phyloP scores from a whole-genome alignment of 202 grass and related monocot genomes.

The Zoysia matrella region DNA sequence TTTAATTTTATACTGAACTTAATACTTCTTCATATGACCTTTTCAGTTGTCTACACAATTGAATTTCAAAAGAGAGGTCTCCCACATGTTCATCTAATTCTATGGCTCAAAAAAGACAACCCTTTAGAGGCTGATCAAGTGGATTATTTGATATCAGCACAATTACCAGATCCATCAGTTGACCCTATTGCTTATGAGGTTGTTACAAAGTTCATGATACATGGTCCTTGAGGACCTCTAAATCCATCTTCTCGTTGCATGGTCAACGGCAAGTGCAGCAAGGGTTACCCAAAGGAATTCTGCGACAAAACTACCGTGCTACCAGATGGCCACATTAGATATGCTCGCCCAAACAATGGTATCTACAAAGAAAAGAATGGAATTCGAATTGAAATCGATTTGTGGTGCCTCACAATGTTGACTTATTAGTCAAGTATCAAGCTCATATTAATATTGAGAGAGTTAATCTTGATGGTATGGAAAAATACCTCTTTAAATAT shows the following conservation, averaged over 20 bases:
- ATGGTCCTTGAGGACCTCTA: not conserved
- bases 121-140: not conserved
- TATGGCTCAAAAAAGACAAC: not conserved
- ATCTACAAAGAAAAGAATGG: not conserved
- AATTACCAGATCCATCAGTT: too few species aligned
- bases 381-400: not conserved
- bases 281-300: slow-evolving; percentile 34
- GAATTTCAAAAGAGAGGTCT: not conserved
- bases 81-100: slow-evolving; percentile 1
- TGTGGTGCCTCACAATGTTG: too few species aligned
- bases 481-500: too few species aligned
- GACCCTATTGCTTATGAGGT: not conserved
- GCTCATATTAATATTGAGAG: too few species aligned
- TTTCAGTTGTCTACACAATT: not conserved
- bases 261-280: slow-evolving; percentile 13
- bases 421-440: too few species aligned
- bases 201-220: not conserved
- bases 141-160: not conserved
- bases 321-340: not conserved
- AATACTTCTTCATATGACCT: too few species aligned
- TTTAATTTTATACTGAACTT: too few species aligned
- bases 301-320: not conserved
- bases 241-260: not conserved
- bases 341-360: not conserved
- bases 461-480: too few species aligned